Base-by-base conservation (phyloP, 176 grass and related monocot species). In the Bonia amplexicaulis region DNA sequence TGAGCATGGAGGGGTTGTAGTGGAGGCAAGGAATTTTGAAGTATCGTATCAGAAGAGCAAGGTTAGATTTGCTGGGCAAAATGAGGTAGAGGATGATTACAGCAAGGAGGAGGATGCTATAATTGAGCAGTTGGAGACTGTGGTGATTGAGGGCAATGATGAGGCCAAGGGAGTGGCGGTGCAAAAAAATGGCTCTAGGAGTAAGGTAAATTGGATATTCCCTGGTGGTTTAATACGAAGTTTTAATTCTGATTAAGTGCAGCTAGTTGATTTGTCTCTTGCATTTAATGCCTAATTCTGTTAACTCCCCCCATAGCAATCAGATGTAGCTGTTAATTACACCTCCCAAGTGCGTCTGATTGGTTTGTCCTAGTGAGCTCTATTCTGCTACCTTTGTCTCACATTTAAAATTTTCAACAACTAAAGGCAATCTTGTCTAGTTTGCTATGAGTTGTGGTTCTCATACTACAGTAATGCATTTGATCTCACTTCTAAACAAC, bases 121-220 rank as follows among this genome's bases (percentile, higher is more conserved):
- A 80, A 53, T 81, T 12, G 83, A 93, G 29, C 78, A 82, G 53
- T 39, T 66, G 33, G 47, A 80, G 79, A 65, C 40, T 26, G 12
- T 89, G 68, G 77, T 78, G 44, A 76, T 91, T 55, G 73, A 65
- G 44, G 76, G 48, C 45, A 80, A 83, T 87, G 35, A 3, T 22
- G 82, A 77, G 73, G 63, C 66, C 44, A 88, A 90, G 64, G 81
- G 67, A n/a, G 45, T 48, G 61, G 23, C 84, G 39, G 20, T 74
- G 73, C 85, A 57, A 47, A 82, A 78, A 75, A 74, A 64, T 71
- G 74, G 49, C 63, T 74, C 70, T 49, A 84, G 87, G 82, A 81
- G 74, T 80, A 94, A 94, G 93, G 93, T 94, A 92, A 90, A 85
- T 85, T 59, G 33, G 40, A 55, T 54, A 33, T 61, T 52, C 61